Evolutionary conservation across 73 alveolate species (phyloP), one percentile per base, ranked within the genome.

Genomic region (Stentor roeselii): DNA sequence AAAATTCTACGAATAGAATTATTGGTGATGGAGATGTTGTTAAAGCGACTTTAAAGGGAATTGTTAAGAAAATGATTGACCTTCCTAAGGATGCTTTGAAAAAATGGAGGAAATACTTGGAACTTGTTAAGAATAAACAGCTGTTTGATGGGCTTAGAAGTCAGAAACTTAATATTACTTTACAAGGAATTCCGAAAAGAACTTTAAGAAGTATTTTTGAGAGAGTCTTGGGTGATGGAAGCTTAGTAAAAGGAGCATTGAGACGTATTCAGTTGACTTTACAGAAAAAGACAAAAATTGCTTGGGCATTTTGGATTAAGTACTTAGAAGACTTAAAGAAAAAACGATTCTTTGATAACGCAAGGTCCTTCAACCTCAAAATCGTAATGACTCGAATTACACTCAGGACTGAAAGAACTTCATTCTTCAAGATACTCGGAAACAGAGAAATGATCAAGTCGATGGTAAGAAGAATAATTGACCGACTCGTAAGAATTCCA

Each of bases 21-120:
- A n/a, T 67, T 30, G 80, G 80, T 32, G 41, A 67, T 21, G 80
- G 80, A 67, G 34, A 34, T 32, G 14, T 21, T 32, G 80, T 67
- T 67, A 32, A 21, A 34, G 80, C 42, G 2, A 40, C 80, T 30
- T 30, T 67, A 30, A 0, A 40, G 34, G 34, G 80, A 67, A 36
- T 67, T 67, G 50, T 21, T 21, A 34, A 14, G 21, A 11, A n/a
- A 40, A 36, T 67, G 27, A 21, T 21, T 14, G 34, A 67, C 27
- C 21, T 21, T n/a, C 80, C 80, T 67, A 67, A 67, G 41, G 27
- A 67, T 21, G 37, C 80, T 21, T 30, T 67, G 11, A 40, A 67
- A 21, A 21, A 21, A 0, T 67, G 80, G 80, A 67, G 34, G 34
- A 32, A 67, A n/a, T 67, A 67, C 2, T 15, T 67, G 11, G 21